Evolutionary conservation across 371 early-diverging fungal genomes (phyloP), one percentile per base, ranked within the genome.

Genomic region (Apophysomyces trapeziformis): DNA sequence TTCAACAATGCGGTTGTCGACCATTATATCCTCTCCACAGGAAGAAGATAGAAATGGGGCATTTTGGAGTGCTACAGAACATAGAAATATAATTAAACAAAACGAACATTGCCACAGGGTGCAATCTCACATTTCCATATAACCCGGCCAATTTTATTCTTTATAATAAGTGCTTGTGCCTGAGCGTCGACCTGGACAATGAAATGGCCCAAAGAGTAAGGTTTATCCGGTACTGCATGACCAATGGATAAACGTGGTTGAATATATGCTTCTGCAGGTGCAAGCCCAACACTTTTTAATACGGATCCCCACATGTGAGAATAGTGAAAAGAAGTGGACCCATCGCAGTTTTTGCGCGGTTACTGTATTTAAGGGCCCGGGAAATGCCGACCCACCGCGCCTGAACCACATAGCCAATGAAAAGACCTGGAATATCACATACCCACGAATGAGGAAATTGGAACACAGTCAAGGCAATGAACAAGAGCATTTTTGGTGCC

Each of bases 11-110:
- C 63, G 59, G 21, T 70, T 56, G 38, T 66, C 73, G 8, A 16
- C 61, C 21, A 83, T 72, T 1, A 61, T 65, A 43, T 78, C 78
- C 14, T 68, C 56, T 0, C 83, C 80, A 5, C 70, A 21, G 7
- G 75, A 68, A 11, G 74, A 73, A 11, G 69, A 69, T 16, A 83
- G 61, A 58, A 83, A 83, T 0, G 83, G 83, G 9, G 63, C 26
- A 38, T 79, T 77, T 32, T 77, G 77, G 13, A 82, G 32, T 16
- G 82, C 82, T 81, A 50, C 21, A 9, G 47, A n/a, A 1, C 7
- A 47, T 43, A 13, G 7, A 41, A 41, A 41, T 13, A 47, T 47
- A 16, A 16, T 47, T 47, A 47, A 13, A 47, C 18, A 5, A 13
- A 47, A 47, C 16, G 16, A 47, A 18, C 8, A 41, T 8, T 41